Conservation (phyloP, 2,329 filamentous ascomycete genomes). For the Cercospora sesami region DNA sequence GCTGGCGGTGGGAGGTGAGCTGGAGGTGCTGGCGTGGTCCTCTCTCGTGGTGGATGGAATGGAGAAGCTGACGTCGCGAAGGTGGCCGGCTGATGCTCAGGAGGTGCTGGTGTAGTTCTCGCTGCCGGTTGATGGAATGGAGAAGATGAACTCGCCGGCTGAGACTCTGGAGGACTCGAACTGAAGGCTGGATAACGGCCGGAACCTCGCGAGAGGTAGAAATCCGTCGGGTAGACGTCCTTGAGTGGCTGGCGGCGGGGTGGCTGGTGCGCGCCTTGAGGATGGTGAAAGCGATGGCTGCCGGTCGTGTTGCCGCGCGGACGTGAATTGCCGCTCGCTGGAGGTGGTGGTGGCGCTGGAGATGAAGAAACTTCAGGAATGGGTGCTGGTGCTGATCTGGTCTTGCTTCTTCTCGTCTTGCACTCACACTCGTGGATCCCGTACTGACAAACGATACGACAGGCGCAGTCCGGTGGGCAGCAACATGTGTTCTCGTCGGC, state of each 20-base stretch:
- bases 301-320: background rate
- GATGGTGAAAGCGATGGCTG: background rate
- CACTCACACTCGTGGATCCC: conserved; percentile 5
- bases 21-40: background rate
- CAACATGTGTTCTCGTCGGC: conserved; percentile 3
- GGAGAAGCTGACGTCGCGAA: background rate
- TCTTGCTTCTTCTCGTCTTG: background rate
- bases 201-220: conserved; percentile 1
- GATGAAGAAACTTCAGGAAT: background rate
- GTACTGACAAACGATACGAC: conserved; percentile 2
- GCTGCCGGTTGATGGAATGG: background rate
- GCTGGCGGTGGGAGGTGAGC: background rate
- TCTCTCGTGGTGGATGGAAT: background rate
- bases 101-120: background rate
- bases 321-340: background rate
- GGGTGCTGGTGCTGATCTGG: background rate
- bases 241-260: background rate
- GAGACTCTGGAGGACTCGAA: background rate
- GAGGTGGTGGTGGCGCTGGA: background rate
- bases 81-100: background rate
- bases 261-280: background rate
- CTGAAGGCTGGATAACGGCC: conserved; percentile 5
- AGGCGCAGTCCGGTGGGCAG: background rate
- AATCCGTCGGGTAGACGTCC: conserved; percentile 2
- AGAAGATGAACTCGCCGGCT: background rate